Evolutionary conservation across 2,329 filamentous ascomycete genomes (phyloP).

Genomic region (Pyrenochaeta sp.): DNA sequence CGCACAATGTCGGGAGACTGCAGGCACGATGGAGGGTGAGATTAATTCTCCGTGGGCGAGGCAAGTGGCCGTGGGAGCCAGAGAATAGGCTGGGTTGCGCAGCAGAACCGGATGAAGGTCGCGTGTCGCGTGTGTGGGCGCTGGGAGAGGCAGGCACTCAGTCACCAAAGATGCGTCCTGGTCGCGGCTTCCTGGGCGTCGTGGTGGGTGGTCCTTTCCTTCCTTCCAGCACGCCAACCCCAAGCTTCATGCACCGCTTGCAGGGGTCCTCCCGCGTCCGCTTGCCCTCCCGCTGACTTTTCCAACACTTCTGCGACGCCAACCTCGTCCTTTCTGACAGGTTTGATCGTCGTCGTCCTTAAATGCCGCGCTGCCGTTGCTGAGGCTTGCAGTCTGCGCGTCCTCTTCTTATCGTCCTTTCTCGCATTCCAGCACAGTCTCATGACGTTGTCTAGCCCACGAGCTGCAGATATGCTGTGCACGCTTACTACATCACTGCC

Average conservation of each 20-base stretch:
- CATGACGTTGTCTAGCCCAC: conserved; percentile 13
- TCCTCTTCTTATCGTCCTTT: too few relatives aligned
- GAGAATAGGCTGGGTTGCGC: too few relatives aligned
- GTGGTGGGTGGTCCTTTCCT: too few relatives aligned
- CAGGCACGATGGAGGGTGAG: conserved; percentile 6
- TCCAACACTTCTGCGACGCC: conserved; percentile 21
- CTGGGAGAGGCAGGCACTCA: conserved; percentile 4
- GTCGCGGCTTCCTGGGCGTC: too few relatives aligned
- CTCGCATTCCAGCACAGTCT: background rate
- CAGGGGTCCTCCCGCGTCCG: conserved; percentile 14
- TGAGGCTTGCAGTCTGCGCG: too few relatives aligned
- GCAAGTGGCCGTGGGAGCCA: too few relatives aligned
- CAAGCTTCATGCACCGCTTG: conserved; percentile 16
- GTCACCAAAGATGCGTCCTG: too few relatives aligned
- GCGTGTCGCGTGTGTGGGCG: too few relatives aligned
- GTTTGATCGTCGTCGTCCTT: too few relatives aligned
- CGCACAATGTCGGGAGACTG: conserved; percentile 26
- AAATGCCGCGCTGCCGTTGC: too few relatives aligned
- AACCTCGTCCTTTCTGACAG: conserved; percentile 7
- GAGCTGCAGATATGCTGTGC: conserved; percentile 1
- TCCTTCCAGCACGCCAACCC: conserved; percentile 17
- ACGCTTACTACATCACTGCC: background rate
- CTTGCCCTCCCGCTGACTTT: conserved; percentile 7
- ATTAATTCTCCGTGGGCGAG: too few relatives aligned
- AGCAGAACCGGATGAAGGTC: too few relatives aligned